Percentiles rank a stretch among this genome's conserved stretches.
Evolutionary conservation across 1,139 yeast genomes (phyloP).

Genomic region (Geotrichum reessii): DNA sequence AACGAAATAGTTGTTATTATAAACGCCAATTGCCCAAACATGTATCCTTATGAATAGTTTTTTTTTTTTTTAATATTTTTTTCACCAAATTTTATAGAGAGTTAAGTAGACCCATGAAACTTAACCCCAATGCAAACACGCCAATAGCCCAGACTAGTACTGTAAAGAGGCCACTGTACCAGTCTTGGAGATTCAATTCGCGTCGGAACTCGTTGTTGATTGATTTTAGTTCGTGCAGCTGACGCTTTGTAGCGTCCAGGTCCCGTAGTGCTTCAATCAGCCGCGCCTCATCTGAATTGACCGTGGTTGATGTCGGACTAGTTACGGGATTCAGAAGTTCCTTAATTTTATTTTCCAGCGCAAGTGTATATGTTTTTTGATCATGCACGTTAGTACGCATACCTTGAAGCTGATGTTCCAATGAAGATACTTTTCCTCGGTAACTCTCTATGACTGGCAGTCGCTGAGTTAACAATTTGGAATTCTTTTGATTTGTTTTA

Average conservation of each 20-base stretch:
- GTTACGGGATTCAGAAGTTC: background rate
- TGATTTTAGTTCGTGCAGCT: background rate
- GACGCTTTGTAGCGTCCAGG: background rate
- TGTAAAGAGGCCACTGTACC: background rate
- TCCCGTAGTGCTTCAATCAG: background rate
- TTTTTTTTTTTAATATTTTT: background rate
- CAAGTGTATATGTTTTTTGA: background rate
- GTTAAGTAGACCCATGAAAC: conserved; percentile 28
- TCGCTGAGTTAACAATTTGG: background rate
- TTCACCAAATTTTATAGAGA: conserved; percentile 21
- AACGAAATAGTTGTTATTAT: background rate
- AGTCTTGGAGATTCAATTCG: background rate
- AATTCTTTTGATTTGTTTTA: conserved; percentile 12
- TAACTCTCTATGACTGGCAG: background rate
- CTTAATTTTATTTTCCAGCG: background rate
- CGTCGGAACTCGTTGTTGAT: background rate
- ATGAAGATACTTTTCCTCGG: background rate
- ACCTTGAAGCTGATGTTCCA: background rate
- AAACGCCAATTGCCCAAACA: background rate
- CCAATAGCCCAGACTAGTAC: conserved; percentile 26
- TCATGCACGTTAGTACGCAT: background rate
- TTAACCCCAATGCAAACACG: conserved; percentile 28
- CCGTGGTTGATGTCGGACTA: background rate
- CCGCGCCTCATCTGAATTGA: background rate
- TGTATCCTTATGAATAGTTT: background rate